Base-by-base conservation (phyloP, 1,284 basidiomycete genomes). In the Apiotrichum gracile region DNA sequence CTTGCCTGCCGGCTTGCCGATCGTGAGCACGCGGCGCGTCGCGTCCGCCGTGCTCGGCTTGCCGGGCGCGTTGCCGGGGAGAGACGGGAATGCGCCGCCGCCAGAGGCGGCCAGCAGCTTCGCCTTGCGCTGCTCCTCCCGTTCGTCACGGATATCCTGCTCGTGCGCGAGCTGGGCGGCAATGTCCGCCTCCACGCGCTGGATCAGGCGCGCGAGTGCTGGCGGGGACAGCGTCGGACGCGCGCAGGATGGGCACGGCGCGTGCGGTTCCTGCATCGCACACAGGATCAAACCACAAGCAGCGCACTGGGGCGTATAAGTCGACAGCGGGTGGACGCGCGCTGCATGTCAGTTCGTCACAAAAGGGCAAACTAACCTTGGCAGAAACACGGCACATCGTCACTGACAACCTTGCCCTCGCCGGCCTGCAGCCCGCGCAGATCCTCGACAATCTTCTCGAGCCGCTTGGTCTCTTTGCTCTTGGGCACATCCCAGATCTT, bases 231-330 rank as follows among this genome's bases (percentile, higher is more conserved):
- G 57, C 3, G 46, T 54, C 7, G 55, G 47, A 17, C 55, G 55
- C 0, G 54, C 37, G 55, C 76, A 78, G n/a, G 75, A 76, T 16
- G 76, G 76, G 56, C 76, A 78, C 12, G 74, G 68, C 19, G 65
- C 65, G 43, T 74, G 66, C 16, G 73, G 61, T 0, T 64, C 56
- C 39, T 77, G 76, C 25, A 76, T 49, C 6, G 49, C 22, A 58
- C 76, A 78, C 40, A 76, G 57, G 21, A 72, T 64, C 10, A 78
- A 62, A 9, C 72, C 69, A 59, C 76, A 78, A 3, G 60, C 49
- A 4, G 68, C 61, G 56, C 76, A 78, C 27, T 69, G 61, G 5
- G 76, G 76, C 10, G 70, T 72, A 55, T 75, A 73, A 1, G 55
- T 42, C 1, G 76, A 75, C 9, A 77, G 55, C 0, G 69, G 61